Conservation (phyloP, 176 grass and related monocot genomes). For the Dendrocalamus sinicus region DNA sequence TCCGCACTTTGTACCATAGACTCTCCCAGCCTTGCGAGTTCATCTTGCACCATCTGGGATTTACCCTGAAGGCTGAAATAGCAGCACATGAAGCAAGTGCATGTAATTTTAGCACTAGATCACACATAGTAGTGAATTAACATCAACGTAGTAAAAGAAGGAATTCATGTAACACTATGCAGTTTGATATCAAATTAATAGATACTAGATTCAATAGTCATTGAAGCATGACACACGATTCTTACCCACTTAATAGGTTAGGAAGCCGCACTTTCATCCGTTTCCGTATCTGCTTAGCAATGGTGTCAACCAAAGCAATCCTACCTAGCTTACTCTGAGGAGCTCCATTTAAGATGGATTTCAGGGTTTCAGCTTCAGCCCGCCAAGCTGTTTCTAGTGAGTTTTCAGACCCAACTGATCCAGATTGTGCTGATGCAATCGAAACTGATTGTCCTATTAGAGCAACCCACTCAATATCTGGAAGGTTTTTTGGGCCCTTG, state of each 20-base stretch:
- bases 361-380: conserved; percentile 82
- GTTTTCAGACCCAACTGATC: conserved; percentile 75
- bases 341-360: conserved; percentile 69
- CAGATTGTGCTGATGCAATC: conserved; percentile 74
- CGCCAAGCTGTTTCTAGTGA: conserved; percentile 88
- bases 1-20: conserved; percentile 86
- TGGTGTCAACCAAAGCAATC: conserved; percentile 67
- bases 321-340: conserved; percentile 81
- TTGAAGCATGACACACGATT: conserved; percentile 17
- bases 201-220: background rate
- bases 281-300: conserved; percentile 90
- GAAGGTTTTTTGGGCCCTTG: conserved; percentile 76
- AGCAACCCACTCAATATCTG: conserved; percentile 88
- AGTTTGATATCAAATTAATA: conserved; percentile 23
- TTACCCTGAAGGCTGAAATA: conserved; percentile 82
- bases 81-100: background rate
- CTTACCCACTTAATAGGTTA: conserved; percentile 87
- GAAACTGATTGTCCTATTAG: conserved; percentile 90
- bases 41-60: conserved; percentile 87
- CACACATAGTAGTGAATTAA: conserved; percentile 15
- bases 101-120: conserved; percentile 15
- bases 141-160: background rate
- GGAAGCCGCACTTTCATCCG: conserved; percentile 89
- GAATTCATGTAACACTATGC: background rate
- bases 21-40: conserved; percentile 84